A percentile compares a stretch with the other conserved stretches of the same genome.
Conservation (phyloP, 2,329 filamentous ascomycete genomes). For the Aureobasidium sp. region DNA sequence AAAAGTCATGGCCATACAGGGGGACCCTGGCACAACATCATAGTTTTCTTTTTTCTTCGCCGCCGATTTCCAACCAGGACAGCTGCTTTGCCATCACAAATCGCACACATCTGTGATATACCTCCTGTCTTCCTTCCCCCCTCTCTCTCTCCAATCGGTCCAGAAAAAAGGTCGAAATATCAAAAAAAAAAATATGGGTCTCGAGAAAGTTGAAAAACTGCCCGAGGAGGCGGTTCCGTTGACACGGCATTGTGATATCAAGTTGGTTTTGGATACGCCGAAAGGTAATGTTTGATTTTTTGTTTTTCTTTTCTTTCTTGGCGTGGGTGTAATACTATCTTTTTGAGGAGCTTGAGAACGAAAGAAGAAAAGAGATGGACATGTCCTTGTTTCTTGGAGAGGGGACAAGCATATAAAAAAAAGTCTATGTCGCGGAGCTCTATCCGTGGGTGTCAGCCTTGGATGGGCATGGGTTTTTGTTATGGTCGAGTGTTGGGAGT, state of each 20-base stretch:
- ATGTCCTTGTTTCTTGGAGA: no score
- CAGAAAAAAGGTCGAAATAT: background rate
- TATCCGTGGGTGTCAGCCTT: background rate
- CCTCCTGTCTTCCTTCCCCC: background rate
- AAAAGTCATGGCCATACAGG: background rate
- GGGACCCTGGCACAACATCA: background rate
- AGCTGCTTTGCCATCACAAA: no score
- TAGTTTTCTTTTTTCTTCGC: background rate
- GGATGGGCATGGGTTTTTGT: no score
- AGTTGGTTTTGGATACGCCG: slow-evolving; percentile 16
- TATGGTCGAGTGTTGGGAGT: no score
- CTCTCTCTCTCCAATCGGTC: background rate
- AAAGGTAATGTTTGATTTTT: no score
- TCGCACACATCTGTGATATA: background rate
- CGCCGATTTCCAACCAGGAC: no score
- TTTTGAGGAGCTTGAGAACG: no score
- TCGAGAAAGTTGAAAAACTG: background rate
- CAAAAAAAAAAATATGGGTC: background rate
- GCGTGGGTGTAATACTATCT: no score
- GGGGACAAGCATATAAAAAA: background rate
- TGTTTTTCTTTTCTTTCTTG: no score
- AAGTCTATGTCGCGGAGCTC: background rate
- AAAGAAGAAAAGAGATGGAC: no score
- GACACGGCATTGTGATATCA: slow-evolving; percentile 10
- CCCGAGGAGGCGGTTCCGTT: background rate